phyloP scores from a whole-genome alignment of 2,329 filamentous ascomycete genomes.

The Aspergillus fumigatus region DNA sequence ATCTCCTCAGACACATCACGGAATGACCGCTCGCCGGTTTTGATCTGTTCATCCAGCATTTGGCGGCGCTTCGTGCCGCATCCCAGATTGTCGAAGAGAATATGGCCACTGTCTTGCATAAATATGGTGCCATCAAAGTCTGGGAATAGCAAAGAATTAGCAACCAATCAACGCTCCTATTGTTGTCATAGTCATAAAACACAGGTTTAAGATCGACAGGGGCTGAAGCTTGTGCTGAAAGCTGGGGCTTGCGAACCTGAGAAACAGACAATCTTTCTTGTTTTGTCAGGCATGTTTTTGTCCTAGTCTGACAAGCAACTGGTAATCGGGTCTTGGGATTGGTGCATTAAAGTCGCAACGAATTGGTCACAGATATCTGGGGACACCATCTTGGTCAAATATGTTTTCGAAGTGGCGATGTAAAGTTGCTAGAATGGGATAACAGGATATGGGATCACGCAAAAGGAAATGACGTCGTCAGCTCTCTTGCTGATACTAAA shows the following conservation, averaged over 20 bases:
- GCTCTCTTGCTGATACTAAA: not conserved
- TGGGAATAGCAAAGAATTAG: slow-evolving; percentile 22
- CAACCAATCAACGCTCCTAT: not conserved
- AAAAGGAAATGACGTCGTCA: not conserved
- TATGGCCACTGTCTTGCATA: slow-evolving; percentile 66
- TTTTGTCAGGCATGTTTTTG: slow-evolving; percentile 15
- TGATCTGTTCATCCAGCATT: slow-evolving; percentile 60
- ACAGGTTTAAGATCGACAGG: slow-evolving; percentile 3
- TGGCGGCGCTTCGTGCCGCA: slow-evolving; percentile 55
- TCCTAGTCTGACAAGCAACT: not conserved
- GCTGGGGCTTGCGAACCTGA: slow-evolving; percentile 31
- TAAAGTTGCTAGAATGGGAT: not conserved
- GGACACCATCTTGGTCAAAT: not conserved
- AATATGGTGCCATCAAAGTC: slow-evolving; percentile 71
- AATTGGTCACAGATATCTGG: not conserved
- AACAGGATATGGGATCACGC: not conserved
- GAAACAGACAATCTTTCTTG: slow-evolving; percentile 44
- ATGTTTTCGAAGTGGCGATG: not conserved
- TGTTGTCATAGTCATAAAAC: slow-evolving; percentile 4
- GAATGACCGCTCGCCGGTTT: slow-evolving; percentile 61
- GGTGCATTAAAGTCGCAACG: not conserved
- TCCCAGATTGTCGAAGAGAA: slow-evolving; percentile 63
- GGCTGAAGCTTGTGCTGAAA: not conserved
- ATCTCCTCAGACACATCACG: slow-evolving; percentile 68
- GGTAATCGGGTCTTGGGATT: not conserved